Percentiles rank a stretch among this genome's conserved stretches.
phyloP scores from a whole-genome alignment of 2,329 filamentous ascomycete genomes.

The Venturia effusa region DNA sequence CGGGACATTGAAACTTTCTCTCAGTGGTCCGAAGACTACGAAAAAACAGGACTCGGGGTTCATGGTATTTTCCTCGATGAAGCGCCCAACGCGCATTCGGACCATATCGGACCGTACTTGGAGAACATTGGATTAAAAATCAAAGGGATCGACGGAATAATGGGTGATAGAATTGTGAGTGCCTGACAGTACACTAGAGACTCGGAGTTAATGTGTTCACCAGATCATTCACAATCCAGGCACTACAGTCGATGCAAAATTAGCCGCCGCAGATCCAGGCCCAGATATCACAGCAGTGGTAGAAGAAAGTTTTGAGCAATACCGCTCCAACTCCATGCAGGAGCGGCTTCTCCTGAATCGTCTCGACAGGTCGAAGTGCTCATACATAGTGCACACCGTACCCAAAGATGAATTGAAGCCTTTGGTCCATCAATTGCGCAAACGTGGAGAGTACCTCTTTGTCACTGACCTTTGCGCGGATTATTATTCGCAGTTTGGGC shows the following conservation, averaged over 20 bases:
- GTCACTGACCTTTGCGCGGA: constrained; percentile 5
- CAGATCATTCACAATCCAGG: constrained; percentile 7
- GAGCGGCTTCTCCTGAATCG: background rate
- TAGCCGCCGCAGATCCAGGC: background rate
- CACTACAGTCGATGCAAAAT: background rate
- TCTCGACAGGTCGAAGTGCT: background rate
- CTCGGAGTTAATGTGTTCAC: background rate
- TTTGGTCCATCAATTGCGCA: background rate
- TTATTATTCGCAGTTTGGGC: constrained; percentile 8
- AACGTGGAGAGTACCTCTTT: constrained; percentile 5
- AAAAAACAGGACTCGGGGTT: background rate
- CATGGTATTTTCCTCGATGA: constrained; percentile 9
- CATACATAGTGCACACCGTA: constrained; percentile 3
- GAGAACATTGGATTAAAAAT: background rate
- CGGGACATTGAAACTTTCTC: background rate
- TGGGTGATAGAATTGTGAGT: constrained; percentile 3
- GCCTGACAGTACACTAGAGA: background rate
- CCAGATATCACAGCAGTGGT: constrained; percentile 4
- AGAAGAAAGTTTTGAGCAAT: background rate
- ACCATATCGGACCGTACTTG: background rate
- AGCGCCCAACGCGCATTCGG: background rate
- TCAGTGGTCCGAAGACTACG: background rate
- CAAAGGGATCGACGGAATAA: background rate
- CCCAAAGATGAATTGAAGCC: background rate
- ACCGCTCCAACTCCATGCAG: background rate